Conservation (phyloP, 2,329 filamentous ascomycete genomes). For the Zymoseptoria crescenta region DNA sequence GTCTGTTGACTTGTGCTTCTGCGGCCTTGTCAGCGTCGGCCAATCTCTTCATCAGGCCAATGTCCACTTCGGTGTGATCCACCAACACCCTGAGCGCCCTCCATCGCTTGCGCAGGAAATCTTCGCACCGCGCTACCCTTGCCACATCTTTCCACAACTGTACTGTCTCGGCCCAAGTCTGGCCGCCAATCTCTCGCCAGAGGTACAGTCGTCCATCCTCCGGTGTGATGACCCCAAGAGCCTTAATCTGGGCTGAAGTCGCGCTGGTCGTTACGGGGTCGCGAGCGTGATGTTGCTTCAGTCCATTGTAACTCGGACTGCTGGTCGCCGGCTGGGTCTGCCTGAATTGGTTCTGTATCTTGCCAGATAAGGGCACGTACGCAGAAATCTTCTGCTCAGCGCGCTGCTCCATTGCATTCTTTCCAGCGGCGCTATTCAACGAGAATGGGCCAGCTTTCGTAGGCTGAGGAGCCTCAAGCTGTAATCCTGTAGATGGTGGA, state of each 20-base stretch:
- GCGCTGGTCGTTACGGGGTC: background rate
- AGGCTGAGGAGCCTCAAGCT: background rate
- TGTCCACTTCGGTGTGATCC: background rate
- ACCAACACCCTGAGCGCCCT: background rate
- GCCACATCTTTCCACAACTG: constrained; percentile 2
- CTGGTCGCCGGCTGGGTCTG: background rate
- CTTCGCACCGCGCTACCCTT: too few species aligned
- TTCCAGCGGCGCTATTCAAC: constrained; percentile 8
- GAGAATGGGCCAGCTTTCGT: constrained; percentile 3
- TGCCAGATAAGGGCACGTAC: background rate
- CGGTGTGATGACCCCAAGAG: constrained; percentile 7
- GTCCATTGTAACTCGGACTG: background rate
- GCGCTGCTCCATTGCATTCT: background rate
- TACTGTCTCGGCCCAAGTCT: constrained; percentile 6
- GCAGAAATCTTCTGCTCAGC: background rate
- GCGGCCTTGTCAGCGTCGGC: constrained; percentile 8
- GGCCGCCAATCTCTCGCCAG: constrained; percentile 9
- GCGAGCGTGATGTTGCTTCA: background rate
- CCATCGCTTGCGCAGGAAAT: background rate
- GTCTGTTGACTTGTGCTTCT: constrained; percentile 7
- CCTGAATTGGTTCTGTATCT: background rate
- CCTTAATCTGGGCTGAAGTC: background rate
- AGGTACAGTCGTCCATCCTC: constrained; percentile 9
- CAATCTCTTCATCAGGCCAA: constrained; percentile 2
- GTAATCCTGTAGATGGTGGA: background rate